Percentiles rank a stretch among this genome's conserved stretches.
phyloP scores from a whole-genome alignment of 306 rosid genomes.

The Acmispon strigosus region DNA sequence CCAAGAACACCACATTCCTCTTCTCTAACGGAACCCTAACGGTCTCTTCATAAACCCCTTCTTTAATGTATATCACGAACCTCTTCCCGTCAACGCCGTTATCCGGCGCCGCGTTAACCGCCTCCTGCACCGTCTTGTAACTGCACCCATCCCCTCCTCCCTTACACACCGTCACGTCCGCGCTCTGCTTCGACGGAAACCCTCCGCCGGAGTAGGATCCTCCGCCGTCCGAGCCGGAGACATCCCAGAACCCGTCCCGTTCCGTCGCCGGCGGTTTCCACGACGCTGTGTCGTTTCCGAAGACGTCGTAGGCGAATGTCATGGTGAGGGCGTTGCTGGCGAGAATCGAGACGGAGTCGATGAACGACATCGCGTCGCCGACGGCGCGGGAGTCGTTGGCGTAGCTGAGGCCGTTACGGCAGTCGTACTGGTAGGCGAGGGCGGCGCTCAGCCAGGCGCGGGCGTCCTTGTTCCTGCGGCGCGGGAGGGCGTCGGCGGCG shows the following conservation, averaged over 20 bases:
- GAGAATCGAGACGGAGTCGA: slow-evolving; percentile 27
- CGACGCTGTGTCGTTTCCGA: slow-evolving; percentile 38
- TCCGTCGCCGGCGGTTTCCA: slow-evolving; percentile 68
- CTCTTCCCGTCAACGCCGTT: slow-evolving; percentile 10
- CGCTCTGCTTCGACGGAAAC: slow-evolving; percentile 33
- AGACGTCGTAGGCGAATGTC: slow-evolving; percentile 45
- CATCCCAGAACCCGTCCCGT: slow-evolving; percentile 74
- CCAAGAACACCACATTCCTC: slow-evolving; percentile 64
- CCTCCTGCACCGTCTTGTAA: slow-evolving; percentile 63
- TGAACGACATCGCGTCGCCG: slow-evolving; percentile 48
- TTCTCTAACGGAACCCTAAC: slow-evolving; percentile 66
- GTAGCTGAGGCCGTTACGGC: slow-evolving; percentile 71
- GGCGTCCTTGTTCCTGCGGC: slow-evolving; percentile 41
- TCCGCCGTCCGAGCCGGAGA: neutral
- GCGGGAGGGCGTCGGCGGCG: slow-evolving; percentile 33
- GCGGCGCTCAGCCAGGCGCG: slow-evolving; percentile 78
- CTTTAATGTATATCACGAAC: slow-evolving; percentile 62
- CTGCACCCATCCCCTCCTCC: slow-evolving; percentile 22
- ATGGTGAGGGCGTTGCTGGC: slow-evolving; percentile 77
- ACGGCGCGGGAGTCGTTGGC: slow-evolving; percentile 69
- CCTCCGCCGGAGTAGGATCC: slow-evolving; percentile 15
- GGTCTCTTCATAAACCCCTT: slow-evolving; percentile 70
- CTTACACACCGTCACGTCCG: slow-evolving; percentile 65
- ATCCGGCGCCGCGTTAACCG: slow-evolving; percentile 56
- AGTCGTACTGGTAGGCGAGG: slow-evolving; percentile 61